Evolutionary conservation across 139 green algal genomes (phyloP).

Genomic region (Eudorina sp.): DNA sequence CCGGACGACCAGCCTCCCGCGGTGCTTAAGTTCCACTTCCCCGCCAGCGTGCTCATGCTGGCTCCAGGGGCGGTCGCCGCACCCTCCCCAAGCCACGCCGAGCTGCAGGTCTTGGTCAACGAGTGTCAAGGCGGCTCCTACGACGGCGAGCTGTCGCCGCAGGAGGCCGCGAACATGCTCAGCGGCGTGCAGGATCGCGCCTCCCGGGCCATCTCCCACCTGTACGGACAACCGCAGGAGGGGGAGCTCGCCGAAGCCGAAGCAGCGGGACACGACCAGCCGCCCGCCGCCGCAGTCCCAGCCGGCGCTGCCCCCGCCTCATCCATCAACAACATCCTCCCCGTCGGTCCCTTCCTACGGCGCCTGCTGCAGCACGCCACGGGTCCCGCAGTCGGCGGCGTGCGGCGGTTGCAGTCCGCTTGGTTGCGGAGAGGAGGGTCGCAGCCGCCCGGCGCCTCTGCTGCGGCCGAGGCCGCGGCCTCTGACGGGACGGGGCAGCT

Average conservation of each 20-base stretch:
- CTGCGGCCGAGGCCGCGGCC: too few relatives aligned
- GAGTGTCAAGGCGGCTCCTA: background rate
- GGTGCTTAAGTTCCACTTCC: constrained; percentile 55
- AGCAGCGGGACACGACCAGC: background rate
- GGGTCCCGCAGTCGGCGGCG: background rate
- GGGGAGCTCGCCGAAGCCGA: background rate
- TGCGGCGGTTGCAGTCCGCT: background rate
- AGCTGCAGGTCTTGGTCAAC: constrained; percentile 21
- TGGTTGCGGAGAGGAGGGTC: background rate
- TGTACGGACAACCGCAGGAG: background rate
- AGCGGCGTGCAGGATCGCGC: constrained; percentile 5
- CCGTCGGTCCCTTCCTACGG: background rate
- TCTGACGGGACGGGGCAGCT: too few relatives aligned
- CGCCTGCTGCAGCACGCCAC: background rate
- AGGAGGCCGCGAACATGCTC: constrained; percentile 15
- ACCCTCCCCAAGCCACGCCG: background rate
- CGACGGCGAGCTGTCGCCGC: constrained; percentile 16
- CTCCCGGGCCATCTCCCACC: background rate
- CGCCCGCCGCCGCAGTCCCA: background rate
- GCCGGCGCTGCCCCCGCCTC: background rate
- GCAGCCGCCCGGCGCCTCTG: background rate
- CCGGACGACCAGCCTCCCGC: background rate
- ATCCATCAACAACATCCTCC: background rate
- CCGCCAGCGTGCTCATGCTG: constrained; percentile 22
- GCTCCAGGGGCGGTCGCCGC: constrained; percentile 2